Base-by-base conservation (phyloP, 352 stramenopile genomes). In the Globisporangium paroecandrum region DNA sequence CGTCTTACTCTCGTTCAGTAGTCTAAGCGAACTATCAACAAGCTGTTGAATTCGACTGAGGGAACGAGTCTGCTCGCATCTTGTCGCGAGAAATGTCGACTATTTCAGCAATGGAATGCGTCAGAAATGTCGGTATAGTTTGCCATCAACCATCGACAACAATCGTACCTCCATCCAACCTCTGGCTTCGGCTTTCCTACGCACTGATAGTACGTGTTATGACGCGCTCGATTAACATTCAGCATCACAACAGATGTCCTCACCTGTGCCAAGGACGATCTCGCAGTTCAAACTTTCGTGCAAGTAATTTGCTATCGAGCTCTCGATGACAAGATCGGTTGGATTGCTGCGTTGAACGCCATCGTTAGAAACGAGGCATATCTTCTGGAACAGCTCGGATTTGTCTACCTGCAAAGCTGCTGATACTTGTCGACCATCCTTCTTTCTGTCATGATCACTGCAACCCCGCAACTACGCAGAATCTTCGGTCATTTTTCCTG, bases 1-100 rank as follows among this genome's bases (percentile, higher is more conserved):
- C 56, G 71, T 68, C 7, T 59, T 56, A 6, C 86, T 77, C 10
- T 79, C 69, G 15, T 64, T 24, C 0, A 95, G 65, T 12, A 77
- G 27, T 10, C 74, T 29, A 41, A 93, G 65, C 4, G 65, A 76
- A 70, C n/a, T 76, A 62, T 22, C 58, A 10, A 64, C 73, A 77
- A 62, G 41, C 43, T 67, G 8, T 2, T 36, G 61, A 34, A 55
- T 49, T 20, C 41, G 41, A 3, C 46, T 13, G 24, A 29, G 6
- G 5, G 41, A 53, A n/a, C 24, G 29, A n/a, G 49, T 46, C 2
- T 57, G 32, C 12, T 24, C 4, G 22, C 29, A 57, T 46, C 58
- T 56, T 43, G 29, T 53, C 32, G 59, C 65, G 27, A 72, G 47
- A 27, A 72, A 72, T 10, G 67, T 72, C 3, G 18, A 46, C 67